A percentile compares a stretch with the other conserved stretches of the same genome.
Conservation (phyloP, 805 yeast genomes). For the Kodamaea kakaduensis region DNA sequence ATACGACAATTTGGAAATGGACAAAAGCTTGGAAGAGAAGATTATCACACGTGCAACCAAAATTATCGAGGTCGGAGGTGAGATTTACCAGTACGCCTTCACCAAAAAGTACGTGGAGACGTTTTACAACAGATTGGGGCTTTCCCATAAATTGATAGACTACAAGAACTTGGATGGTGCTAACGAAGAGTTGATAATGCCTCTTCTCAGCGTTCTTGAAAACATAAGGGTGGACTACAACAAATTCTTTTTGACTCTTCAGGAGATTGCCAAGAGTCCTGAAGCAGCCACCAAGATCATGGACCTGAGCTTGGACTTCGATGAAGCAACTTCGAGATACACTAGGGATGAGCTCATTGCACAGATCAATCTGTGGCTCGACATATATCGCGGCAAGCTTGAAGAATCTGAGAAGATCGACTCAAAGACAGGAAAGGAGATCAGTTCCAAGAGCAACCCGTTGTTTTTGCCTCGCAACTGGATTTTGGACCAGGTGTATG, state of each 20-base stretch:
- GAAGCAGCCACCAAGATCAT: constrained; percentile 19
- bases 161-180: constrained; percentile 32
- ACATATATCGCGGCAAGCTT: constrained; percentile 43
- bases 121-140: constrained; percentile 68
- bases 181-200: constrained; percentile 46
- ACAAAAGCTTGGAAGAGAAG: constrained; percentile 46
- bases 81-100: constrained; percentile 61
- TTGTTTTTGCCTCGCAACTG: constrained; percentile 78
- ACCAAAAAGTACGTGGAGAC: constrained; percentile 52
- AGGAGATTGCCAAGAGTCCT: constrained; percentile 21
- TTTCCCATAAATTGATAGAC: constrained; percentile 38
- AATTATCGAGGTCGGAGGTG: constrained; percentile 60
- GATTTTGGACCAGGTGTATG: constrained; percentile 81
- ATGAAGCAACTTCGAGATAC: constrained; percentile 17
- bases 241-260: constrained; percentile 66
- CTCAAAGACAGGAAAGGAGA: constrained; percentile 9
- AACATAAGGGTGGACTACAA: constrained; percentile 73
- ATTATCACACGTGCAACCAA: constrained; percentile 60
- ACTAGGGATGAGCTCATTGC: constrained; percentile 38
- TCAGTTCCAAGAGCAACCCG: constrained; percentile 61
- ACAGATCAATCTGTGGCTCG: constrained; percentile 50
- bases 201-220: constrained; percentile 58
- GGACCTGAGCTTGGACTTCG: constrained; percentile 15
- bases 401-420: constrained; percentile 36
- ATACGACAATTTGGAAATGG: constrained; percentile 36